Evolutionary conservation across 2,329 filamentous ascomycete genomes (phyloP), one percentile per base, ranked within the genome.

Genomic region (Monilinia polystroma): DNA sequence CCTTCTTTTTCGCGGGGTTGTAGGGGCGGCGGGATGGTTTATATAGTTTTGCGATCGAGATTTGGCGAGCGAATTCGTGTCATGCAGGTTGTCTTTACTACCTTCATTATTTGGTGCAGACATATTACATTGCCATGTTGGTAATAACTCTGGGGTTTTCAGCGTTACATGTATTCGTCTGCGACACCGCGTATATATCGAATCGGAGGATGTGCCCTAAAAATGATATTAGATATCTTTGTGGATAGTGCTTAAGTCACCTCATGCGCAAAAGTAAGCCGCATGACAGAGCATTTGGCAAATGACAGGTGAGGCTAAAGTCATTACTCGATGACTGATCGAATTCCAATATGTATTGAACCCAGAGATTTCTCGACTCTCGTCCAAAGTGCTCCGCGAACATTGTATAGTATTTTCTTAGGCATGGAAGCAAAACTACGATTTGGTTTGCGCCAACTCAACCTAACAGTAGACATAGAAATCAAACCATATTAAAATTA

Each of bases 141-240:
- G 67, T 47, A 66, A 64, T 52, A 54, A 43, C 47, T 68, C 63
- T 59, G 74, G 68, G 47, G 67, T 62, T 65, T 71, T 73, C 66
- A 74, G 63, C 68, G 71, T 70, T 65, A 67, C 63, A 26, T 57
- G 51, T 64, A 66, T 68, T 69, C 65, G 62, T 62, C 70, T 73
- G 72, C 72, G 72, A 60, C 69, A 71, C 72, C 71, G 72, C 72
- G 72, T 73, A 72, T 66, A 67, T 70, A 60, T 71, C 68, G 71
- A 67, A 70, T 67, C 67, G 70, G 72, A 70, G 57, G 69, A 70
- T 64, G 60, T 72, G 70, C 73, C 76, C 72, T 75, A 16, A 7
- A 69, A 68, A 73, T 64, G 58, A 69, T 64, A 70, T 76, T 72
- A 76, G 74, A 75, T 64, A 73, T 73, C 71, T 74, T 71, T 70